A percentile compares a stretch with the other conserved stretches of the same genome.
Evolutionary conservation across 352 stramenopile genomes (phyloP).

Genomic region (Thraustochytrium sp.): DNA sequence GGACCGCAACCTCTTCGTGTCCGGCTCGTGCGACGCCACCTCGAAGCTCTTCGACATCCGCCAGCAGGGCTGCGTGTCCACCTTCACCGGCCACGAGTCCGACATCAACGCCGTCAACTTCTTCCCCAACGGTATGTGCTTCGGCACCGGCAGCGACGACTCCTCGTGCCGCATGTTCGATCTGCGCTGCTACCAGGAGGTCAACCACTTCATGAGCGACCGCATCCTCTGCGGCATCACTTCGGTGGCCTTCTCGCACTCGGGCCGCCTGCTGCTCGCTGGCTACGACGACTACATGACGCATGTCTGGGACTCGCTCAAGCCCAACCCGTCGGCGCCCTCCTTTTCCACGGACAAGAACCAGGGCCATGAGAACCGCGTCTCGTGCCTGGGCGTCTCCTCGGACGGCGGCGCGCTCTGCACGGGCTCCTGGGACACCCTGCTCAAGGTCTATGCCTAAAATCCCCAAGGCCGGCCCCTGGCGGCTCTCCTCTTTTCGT

Average conservation of each 20-base stretch:
- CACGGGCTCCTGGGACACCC: conserved; percentile 96
- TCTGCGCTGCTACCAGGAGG: conserved; percentile 87
- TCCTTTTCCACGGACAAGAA: conserved; percentile 43
- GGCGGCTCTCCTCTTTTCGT: too few species aligned
- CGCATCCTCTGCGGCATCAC: conserved; percentile 94
- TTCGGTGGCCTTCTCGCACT: conserved; percentile 89
- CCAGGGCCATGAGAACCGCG: conserved; percentile 86
- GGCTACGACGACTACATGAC: conserved; percentile 97
- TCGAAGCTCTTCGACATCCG: conserved; percentile 97
- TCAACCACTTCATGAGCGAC: conserved; percentile 94
- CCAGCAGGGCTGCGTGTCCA: conserved; percentile 87
- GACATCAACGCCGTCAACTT: conserved; percentile 98
- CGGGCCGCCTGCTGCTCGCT: conserved; percentile 90
- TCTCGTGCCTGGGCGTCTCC: conserved; percentile 94
- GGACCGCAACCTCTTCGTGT: conserved; percentile 93
- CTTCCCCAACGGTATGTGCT: conserved; percentile 88
- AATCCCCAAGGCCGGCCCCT: too few species aligned
- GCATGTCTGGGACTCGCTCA: conserved; percentile 83
- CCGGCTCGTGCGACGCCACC: conserved; percentile 89
- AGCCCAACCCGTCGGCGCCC: not conserved
- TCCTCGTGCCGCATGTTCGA: conserved; percentile 94
- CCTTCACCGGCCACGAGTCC: conserved; percentile 92
- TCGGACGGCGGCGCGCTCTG: conserved; percentile 87
- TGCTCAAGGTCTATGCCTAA: conserved; percentile 84
- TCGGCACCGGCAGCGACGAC: conserved; percentile 93